Base-by-base conservation (phyloP, 495 filamentous ascomycete species). In the Cercophora scortea region DNA sequence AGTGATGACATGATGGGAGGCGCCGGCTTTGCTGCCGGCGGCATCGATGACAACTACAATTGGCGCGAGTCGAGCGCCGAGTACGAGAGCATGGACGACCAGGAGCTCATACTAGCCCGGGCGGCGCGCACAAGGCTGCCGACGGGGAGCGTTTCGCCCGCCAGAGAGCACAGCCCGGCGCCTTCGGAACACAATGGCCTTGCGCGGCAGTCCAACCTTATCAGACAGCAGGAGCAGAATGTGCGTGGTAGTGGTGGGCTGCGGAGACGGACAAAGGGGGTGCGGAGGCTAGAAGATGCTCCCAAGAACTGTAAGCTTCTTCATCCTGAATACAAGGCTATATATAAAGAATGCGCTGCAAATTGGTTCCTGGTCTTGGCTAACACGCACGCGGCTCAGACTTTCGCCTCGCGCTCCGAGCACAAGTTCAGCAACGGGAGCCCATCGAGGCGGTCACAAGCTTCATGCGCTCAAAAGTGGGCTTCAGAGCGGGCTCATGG, bases 341-440 rank as follows among this genome's bases (percentile, higher is more conserved):
- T 25, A 25, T 25, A 25, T 25, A 25, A 5, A 25, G 2, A 25
- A 25, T 25, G 25, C 25, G 25, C 2, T 25, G 25, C 25, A 25
- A 25, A 5, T 25, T 25, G 2, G 2, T 25, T 25, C 5, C 25
- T n/a, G 25, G 25, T 25, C 25, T 25, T 25, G 25, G 5, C 25
- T 25, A 25, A 25, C 25, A 25, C 25, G 25, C 25, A 25, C 25
- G 25, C 25, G 25, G 25, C 25, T 18, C 66, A 94, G 90, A 91
- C 69, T 85, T 96, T 54, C 88, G 90, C 54, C 91, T 95, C 60
- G 84, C 87, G 35, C 72, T 92, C 42, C 79, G 87, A 52, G 87
- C 89, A 55, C 90, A 95, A 71, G 87, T 94, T 17, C 86, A 89
- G 57, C 89, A 95, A 60, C 80, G 87, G 33, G 89, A 94, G 64